Evolutionary conservation across 768 basidiomycete genomes (phyloP), one percentile per base, ranked within the genome.

Genomic region (Clathrus columnatus): DNA sequence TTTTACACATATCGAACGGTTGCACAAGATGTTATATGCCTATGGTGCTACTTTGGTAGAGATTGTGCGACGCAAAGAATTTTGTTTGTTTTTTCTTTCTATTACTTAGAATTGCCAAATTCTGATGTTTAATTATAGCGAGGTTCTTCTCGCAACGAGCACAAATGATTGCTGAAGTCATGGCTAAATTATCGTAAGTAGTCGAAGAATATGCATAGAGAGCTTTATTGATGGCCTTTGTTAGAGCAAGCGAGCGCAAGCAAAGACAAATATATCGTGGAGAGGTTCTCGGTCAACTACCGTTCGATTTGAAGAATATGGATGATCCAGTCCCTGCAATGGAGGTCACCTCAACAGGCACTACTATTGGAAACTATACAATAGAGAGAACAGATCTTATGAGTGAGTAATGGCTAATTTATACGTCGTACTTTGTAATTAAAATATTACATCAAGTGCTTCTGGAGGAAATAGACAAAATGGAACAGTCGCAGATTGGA

Each of bases 31-130:
- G 81, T 68, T 94, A 0, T 93, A 91, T 64, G 91, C 90, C 0
- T 98, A 98, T 67, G 87, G 89, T 0, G 88, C 90, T 1, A 91
- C 92, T 0, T 78, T 96, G 7, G 78, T 93, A 17, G 95, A 98
- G 69, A 83, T 97, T 27, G 88, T 94, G 1, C 76, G 95, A 56
- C 75, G 95, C 53, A 90, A 90, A 62, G 91, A 95, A 65, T 96
- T 95, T 67, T 76, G 91, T 86, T 58, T 67, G 83, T 68, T 53
- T 28, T 6, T 51, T 23, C 41, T 23, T 53, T 23, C 17, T 32
- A 21, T 43, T 47, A 42, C 21, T 50, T 43, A 10, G 18, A 45
- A 30, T 42, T 46, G 42, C 48, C 54, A 16, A 50, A 30, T 48
- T 57, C 23, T 62, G 41, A n/a, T 23, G 24, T 44, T 54, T 18